Conservation (phyloP, 768 basidiomycete genomes). For the Lentinula detonsa region DNA sequence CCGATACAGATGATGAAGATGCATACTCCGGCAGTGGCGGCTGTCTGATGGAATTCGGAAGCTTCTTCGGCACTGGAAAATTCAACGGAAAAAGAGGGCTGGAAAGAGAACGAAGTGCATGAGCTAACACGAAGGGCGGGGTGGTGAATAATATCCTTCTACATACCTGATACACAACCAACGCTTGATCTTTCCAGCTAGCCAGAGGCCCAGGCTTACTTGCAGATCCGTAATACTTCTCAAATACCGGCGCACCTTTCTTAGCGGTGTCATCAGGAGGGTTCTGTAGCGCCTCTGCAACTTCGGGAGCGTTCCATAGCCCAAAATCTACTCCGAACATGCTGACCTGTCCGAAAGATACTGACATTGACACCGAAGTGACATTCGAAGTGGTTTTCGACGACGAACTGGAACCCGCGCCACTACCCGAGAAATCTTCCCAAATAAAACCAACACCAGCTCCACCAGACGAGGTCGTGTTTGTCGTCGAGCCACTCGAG, state of each 20-base stretch:
- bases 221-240: neutral
- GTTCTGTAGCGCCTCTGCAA: neutral
- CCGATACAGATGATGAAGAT: constrained; percentile 5
- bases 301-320: neutral
- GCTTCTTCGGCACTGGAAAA: neutral
- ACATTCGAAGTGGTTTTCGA: neutral
- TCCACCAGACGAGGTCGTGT: neutral
- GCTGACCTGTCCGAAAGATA: neutral
- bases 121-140: neutral
- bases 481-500: neutral
- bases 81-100: neutral
- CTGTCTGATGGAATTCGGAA: neutral
- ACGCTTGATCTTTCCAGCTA: constrained; percentile 2
- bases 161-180: constrained; percentile 1
- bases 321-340: neutral
- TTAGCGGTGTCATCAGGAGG: neutral
- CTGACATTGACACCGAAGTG: neutral
- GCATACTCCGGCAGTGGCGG: neutral
- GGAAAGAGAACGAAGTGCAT: neutral
- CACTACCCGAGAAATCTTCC: constrained; percentile 3
- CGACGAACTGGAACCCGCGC: neutral
- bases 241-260: neutral
- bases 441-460: neutral
- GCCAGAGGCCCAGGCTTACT: constrained; percentile 4
- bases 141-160: neutral